Percentiles rank a stretch among this genome's conserved stretches.
phyloP scores from a whole-genome alignment of 2,329 filamentous ascomycete species.

The Penicillium verrucosum region DNA sequence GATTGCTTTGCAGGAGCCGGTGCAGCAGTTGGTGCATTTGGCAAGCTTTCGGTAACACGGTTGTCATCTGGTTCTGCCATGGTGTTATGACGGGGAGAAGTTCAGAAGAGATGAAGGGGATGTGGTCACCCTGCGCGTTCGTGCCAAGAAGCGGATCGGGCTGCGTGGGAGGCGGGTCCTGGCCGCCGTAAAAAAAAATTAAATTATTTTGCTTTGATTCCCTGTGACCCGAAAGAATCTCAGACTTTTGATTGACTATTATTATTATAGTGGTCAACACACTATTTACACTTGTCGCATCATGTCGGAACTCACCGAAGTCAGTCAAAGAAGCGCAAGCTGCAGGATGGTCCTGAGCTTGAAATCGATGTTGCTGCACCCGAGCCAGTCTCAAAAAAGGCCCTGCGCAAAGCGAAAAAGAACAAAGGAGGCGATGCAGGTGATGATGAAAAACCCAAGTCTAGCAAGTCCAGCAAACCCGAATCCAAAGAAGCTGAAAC shows the following conservation, averaged over 20 bases:
- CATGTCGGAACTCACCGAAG: slow-evolving; percentile 31
- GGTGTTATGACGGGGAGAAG: slow-evolving; percentile 7
- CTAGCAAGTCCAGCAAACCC: slow-evolving; percentile 25
- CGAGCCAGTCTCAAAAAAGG: slow-evolving; percentile 93
- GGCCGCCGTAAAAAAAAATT: slow-evolving; percentile 31
- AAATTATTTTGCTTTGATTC: slow-evolving; percentile 6
- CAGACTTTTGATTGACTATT: background rate
- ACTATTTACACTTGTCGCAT: slow-evolving; percentile 2
- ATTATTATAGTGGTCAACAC: background rate
- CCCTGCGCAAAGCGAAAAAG: slow-evolving; percentile 85
- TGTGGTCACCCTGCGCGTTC: slow-evolving; percentile 16
- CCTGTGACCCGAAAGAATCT: background rate
- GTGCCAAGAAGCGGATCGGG: slow-evolving; percentile 20
- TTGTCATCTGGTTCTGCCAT: slow-evolving; percentile 36
- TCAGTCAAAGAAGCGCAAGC: slow-evolving; percentile 65
- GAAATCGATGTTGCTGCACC: slow-evolving; percentile 88
- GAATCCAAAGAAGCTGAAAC: slow-evolving; percentile 32
- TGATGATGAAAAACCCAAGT: slow-evolving; percentile 29
- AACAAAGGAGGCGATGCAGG: slow-evolving; percentile 19
- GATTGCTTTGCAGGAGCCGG: slow-evolving; percentile 49
- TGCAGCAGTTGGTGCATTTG: slow-evolving; percentile 25
- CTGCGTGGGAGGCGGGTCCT: slow-evolving; percentile 25
- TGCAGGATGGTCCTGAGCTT: slow-evolving; percentile 59
- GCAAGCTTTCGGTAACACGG: slow-evolving; percentile 30
- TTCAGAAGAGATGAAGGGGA: slow-evolving; percentile 9